Evolutionary conservation across 495 filamentous ascomycete species (phyloP).

Genomic region (Podospora bellae-mahoneyi): DNA sequence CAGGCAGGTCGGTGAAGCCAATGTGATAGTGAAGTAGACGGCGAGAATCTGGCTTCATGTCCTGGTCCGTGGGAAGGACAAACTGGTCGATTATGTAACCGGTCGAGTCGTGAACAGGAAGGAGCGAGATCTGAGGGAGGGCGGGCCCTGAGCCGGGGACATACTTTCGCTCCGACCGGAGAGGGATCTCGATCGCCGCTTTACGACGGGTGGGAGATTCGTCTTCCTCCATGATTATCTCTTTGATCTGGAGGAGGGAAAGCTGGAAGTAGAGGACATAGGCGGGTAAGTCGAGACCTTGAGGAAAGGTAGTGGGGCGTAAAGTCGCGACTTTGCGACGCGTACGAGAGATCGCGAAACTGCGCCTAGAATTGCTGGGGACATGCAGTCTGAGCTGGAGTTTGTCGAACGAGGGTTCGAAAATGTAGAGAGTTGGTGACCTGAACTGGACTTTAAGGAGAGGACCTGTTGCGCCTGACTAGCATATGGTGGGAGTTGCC

Average conservation of each 20-base stretch:
- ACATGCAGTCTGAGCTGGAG: not conserved
- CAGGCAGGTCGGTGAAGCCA: slow-evolving; percentile 43
- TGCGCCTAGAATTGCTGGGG: not conserved
- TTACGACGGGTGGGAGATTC: slow-evolving; percentile 9
- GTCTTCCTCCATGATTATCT: slow-evolving; percentile 16
- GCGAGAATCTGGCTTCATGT: slow-evolving; percentile 24
- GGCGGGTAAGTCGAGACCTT: not conserved
- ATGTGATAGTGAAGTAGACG: slow-evolving; percentile 43
- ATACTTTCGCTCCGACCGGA: slow-evolving; percentile 34
- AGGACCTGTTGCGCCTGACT: not conserved
- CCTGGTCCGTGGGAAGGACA: slow-evolving; percentile 32
- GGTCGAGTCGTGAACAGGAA: slow-evolving; percentile 38
- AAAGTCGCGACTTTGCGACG: not conserved
- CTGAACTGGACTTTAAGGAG: not conserved
- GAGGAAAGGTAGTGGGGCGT: not conserved
- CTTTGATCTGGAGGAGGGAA: not conserved
- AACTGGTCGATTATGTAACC: slow-evolving; percentile 48
- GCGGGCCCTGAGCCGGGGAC: slow-evolving; percentile 40
- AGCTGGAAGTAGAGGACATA: not conserved
- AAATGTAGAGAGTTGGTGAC: not conserved
- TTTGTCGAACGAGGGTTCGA: not conserved
- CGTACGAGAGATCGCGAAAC: not conserved
- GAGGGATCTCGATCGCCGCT: slow-evolving; percentile 35
- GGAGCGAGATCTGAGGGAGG: slow-evolving; percentile 34
- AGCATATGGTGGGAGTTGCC: not conserved